A percentile compares a stretch with the other conserved stretches of the same genome.
These are phyloP conservation scores for Mariannaea elegans DNA, from an alignment of 2,329 filamentous ascomycete species.

Conservation along the genomic window DNA sequence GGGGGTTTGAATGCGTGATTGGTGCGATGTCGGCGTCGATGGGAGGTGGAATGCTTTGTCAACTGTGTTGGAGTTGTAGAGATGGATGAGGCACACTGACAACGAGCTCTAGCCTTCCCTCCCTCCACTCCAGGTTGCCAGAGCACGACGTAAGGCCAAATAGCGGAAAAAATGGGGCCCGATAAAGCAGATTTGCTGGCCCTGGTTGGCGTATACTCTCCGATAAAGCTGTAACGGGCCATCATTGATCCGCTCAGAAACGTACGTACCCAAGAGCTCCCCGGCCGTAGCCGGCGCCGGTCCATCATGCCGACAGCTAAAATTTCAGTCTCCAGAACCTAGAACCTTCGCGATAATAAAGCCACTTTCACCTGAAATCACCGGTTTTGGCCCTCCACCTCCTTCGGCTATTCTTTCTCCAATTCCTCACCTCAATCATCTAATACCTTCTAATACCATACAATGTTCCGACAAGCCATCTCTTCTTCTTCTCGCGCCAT, in stretches of 20 bases:
- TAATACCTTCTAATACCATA: conserved; percentile 26
- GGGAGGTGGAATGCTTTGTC: conserved; percentile 19
- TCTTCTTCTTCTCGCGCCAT: conserved; percentile 55
- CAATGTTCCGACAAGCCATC: conserved; percentile 58
- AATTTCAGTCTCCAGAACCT: conserved; percentile 41
- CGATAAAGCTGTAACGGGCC: conserved; percentile 32
- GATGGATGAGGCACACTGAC: conserved; percentile 12
- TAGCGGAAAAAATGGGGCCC: conserved; percentile 31
- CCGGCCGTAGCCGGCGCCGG: conserved; percentile 37
- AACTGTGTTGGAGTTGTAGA: conserved; percentile 28
- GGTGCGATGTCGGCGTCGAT: conserved; percentile 2
- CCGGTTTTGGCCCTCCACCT: conserved; percentile 20
- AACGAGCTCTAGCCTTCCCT: conserved; percentile 30
- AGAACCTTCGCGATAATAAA: conserved; percentile 40
- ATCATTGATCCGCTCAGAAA: conserved; percentile 41
- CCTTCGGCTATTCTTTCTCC: conserved; percentile 15
- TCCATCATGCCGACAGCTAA: conserved; percentile 41
- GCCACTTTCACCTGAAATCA: conserved; percentile 30
- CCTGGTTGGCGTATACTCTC: conserved; percentile 26
- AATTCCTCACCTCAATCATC: conserved; percentile 5
- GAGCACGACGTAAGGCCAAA: conserved; percentile 45
- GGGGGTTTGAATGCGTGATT: not conserved
- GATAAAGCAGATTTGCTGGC: not conserved
- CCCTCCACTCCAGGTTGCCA: conserved; percentile 47
- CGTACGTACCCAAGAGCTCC: conserved; percentile 32